Conservation (phyloP, 768 basidiomycete species). For the Termitomyces sp. region DNA sequence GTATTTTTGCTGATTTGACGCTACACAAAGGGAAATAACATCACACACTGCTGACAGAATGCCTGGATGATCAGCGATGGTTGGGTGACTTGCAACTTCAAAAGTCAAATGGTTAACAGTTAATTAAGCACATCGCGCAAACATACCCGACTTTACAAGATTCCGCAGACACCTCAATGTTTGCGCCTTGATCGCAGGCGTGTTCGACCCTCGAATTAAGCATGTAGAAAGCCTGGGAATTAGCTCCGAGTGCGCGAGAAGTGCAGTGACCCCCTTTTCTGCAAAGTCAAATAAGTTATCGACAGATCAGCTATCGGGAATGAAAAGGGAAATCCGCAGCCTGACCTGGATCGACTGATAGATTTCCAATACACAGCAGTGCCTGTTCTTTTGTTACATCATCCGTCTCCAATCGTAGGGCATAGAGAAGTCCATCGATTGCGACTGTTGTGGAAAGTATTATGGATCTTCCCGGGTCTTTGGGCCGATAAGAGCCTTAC, state of each 20-base stretch:
- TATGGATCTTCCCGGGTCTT: conserved; percentile 11
- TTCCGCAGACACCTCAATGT: conserved; percentile 14
- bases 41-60: conserved; percentile 8
- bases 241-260: conserved; percentile 6
- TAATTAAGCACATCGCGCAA: background rate
- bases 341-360: conserved; percentile 11
- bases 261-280: conserved; percentile 7
- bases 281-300: background rate
- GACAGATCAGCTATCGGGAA: background rate
- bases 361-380: conserved; percentile 12
- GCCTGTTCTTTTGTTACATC: conserved; percentile 12
- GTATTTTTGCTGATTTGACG: conserved; percentile 15
- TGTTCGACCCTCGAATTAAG: conserved; percentile 1
- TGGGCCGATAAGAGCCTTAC: background rate
- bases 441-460: conserved; percentile 6
- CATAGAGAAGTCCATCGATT: conserved; percentile 4
- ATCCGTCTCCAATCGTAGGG: conserved; percentile 3
- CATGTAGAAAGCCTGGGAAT: conserved; percentile 10
- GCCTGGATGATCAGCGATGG: conserved; percentile 1
- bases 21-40: conserved; percentile 2
- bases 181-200: conserved; percentile 10
- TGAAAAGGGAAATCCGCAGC: background rate
- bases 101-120: background rate
- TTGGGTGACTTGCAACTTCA: conserved; percentile 7
- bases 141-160: conserved; percentile 12